phyloP scores from a whole-genome alignment of 768 basidiomycete genomes.

The Russula olivacea region DNA sequence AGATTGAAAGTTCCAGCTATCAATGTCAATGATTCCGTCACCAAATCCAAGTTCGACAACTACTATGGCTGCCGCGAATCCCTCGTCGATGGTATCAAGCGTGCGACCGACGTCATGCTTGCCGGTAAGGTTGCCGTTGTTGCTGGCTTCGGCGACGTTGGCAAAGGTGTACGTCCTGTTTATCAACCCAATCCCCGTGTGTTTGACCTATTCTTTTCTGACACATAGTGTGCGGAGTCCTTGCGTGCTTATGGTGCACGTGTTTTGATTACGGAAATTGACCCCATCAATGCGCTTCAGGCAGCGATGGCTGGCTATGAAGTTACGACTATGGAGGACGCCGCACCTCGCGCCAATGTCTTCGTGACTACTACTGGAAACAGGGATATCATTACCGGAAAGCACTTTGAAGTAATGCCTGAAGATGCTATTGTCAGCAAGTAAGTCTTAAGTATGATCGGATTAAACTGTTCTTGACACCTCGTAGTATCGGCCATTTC shows the following conservation, averaged over 20 bases:
- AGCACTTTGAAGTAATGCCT: conserved; percentile 91
- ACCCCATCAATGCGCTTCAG: conserved; percentile 99
- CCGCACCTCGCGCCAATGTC: conserved; percentile 80
- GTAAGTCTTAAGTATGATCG: conserved; percentile 40
- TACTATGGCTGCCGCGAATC: conserved; percentile 99
- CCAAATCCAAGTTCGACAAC: conserved; percentile 99
- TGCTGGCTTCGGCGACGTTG: conserved; percentile 98
- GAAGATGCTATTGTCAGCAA: conserved; percentile 99
- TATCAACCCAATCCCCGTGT: neutral
- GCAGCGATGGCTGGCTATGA: conserved; percentile 99
- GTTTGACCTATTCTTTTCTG: neutral
- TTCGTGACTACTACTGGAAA: conserved; percentile 99
- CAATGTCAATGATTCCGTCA: conserved; percentile 99
- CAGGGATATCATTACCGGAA: conserved; percentile 90
- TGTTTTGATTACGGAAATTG: conserved; percentile 95
- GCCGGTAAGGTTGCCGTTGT: conserved; percentile 99
- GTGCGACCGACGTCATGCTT: conserved; percentile 99
- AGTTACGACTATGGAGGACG: conserved; percentile 98
- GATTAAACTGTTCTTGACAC: neutral
- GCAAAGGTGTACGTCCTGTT: conserved; percentile 79
- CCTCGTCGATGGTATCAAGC: conserved; percentile 99
- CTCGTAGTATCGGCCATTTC: conserved; percentile 72
- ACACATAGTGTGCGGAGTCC: conserved; percentile 87
- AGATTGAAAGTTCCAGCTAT: conserved; percentile 96
- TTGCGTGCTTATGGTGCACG: conserved; percentile 96